These are phyloP conservation scores for Boletellus ananas DNA, from an alignment of 768 basidiomycete species.

Conservation along the genomic window DNA sequence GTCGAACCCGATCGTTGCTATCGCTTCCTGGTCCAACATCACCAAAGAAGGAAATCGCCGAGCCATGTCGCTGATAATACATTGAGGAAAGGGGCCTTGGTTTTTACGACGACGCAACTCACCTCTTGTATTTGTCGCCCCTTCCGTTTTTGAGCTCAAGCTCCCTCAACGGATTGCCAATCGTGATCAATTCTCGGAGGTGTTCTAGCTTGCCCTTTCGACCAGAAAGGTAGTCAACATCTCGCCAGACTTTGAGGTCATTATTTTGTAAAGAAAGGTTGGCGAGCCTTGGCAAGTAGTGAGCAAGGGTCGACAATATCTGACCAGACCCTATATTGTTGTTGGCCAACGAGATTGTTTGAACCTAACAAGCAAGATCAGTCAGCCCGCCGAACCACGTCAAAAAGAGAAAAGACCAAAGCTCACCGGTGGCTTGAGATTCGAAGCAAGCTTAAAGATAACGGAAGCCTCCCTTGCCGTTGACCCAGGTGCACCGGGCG, in stretches of 20 bases:
- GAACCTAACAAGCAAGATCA: constrained; percentile 41
- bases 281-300: constrained; percentile 74
- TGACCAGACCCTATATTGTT: constrained; percentile 62
- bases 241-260: constrained; percentile 61
- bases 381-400: not conserved
- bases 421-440: constrained; percentile 70
- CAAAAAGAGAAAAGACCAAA: not conserved
- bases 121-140: constrained; percentile 69
- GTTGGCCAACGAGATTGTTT: constrained; percentile 83
- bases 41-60: constrained; percentile 78
- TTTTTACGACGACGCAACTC: constrained; percentile 18
- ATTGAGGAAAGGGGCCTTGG: constrained; percentile 1
- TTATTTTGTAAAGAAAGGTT: constrained; percentile 83
- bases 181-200: constrained; percentile 68
- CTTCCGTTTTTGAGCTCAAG: constrained; percentile 53
- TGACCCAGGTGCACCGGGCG: constrained; percentile 67
- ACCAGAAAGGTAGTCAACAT: constrained; percentile 62
- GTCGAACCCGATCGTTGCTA: constrained; percentile 76
- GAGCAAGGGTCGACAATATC: constrained; percentile 56
- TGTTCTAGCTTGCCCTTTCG: constrained; percentile 55
- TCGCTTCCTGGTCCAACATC: constrained; percentile 79
- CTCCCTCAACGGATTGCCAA: constrained; percentile 73
- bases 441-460: constrained; percentile 82
- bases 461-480: constrained; percentile 68
- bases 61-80: constrained; percentile 60